Evolutionary conservation across 345 rosid species (phyloP), one percentile per base, ranked within the genome.

Genomic region (Stellera chamaejasme): DNA sequence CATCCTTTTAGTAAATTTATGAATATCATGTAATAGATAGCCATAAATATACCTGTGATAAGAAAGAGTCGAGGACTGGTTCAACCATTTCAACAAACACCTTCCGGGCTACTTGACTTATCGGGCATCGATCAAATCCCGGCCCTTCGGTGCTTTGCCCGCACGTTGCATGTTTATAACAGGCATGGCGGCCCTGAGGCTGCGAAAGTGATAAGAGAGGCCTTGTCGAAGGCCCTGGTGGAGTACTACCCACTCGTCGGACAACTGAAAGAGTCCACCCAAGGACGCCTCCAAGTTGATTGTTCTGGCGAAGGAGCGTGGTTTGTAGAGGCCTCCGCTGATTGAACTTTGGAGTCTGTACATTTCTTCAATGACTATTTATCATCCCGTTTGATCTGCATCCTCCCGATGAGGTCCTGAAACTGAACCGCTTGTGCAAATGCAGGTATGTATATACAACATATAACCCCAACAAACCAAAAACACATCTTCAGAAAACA

Each of bases 231-330:
- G 73, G 79, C 80, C 2, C 45, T 80, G 74, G 85, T 83, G 32
- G 77, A 76, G 43, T 80, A 78, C 44, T 80, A 78, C 54, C 86
- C 90, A 27, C 85, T 80, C 4, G 83, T 86, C 0, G 82, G 86
- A 6, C 52, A 79, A 64, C 69, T 74, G 25, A 69, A 62, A 53
- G 77, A 66, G 47, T 63, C 78, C 2, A 59, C 15, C 48, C 58
- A 46, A 5, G 65, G 75, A 16, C 62, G 23, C 55, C 71, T 78
- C 52, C 80, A 66, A 54, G 56, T 80, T n/a, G 82, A 76, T 36
- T 83, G 90, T 48, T 66, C 66, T 1, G 72, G 63, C 15, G 54
- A 73, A 43, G 86, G 86, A 10, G 72, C 64, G 0, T 66, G 77
- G 75, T 72, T 78, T 32, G 77, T 83, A 1, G 82, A 78, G 72